Percentiles rank a stretch among this genome's conserved stretches.
Evolutionary conservation across 768 basidiomycete species (phyloP).

Genomic region (Sutorius australiensis): DNA sequence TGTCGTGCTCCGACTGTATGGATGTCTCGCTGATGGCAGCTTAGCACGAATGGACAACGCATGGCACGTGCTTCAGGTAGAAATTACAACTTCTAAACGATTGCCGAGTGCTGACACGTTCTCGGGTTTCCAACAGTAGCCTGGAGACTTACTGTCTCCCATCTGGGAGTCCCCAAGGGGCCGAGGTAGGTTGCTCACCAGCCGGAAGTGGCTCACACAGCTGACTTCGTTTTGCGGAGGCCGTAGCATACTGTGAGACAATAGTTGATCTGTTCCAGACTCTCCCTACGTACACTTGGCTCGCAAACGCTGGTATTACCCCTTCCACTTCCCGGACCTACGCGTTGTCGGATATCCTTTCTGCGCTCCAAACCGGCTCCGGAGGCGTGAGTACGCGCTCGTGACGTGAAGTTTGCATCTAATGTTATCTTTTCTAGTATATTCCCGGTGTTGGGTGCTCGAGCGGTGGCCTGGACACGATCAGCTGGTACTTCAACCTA

Average conservation of each 20-base stretch:
- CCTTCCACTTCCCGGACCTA: conserved; percentile 59
- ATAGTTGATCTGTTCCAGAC: conserved; percentile 59
- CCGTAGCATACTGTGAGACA: conserved; percentile 60
- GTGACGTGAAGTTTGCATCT: background rate
- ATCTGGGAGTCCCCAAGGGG: conserved; percentile 51
- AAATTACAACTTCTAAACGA: background rate
- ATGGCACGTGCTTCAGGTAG: conserved; percentile 52
- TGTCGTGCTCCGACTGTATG: conserved; percentile 10
- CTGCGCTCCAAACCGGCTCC: conserved; percentile 52
- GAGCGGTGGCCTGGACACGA: conserved; percentile 35
- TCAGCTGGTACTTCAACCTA: conserved; percentile 64
- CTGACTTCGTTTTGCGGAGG: conserved; percentile 35
- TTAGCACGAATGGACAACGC: conserved; percentile 68
- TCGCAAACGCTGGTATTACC: conserved; percentile 66
- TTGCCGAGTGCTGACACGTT: background rate
- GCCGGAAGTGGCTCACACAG: background rate
- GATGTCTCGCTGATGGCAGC: conserved; percentile 3
- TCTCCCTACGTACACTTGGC: conserved; percentile 73
- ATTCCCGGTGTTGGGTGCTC: conserved; percentile 49
- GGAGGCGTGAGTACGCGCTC: conserved; percentile 37
- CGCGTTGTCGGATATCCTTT: conserved; percentile 48
- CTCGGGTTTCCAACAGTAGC: conserved; percentile 40
- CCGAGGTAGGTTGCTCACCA: conserved; percentile 45
- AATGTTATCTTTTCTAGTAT: conserved; percentile 30
- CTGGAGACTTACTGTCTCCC: conserved; percentile 57